phyloP scores from a whole-genome alignment of 2,329 filamentous ascomycete genomes.

The Cladosporium colombiae region DNA sequence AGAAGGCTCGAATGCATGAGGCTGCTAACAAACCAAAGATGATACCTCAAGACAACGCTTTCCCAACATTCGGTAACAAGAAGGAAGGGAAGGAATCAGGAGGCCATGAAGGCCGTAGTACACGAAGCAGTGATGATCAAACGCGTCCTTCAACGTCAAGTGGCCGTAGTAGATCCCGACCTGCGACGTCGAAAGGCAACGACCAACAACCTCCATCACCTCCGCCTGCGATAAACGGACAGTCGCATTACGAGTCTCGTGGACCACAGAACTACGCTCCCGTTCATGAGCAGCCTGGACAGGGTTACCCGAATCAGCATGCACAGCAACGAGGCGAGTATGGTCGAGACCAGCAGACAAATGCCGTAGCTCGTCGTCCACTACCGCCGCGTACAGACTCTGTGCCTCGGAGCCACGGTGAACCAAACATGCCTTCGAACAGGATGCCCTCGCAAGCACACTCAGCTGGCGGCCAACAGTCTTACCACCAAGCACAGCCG shows the following conservation, averaged over 20 bases:
- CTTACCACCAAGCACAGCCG: neutral
- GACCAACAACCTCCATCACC: constrained; percentile 16
- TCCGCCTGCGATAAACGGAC: neutral
- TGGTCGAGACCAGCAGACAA: neutral
- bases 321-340: neutral
- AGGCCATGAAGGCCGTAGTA: constrained; percentile 22
- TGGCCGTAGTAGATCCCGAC: constrained; percentile 13
- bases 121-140: constrained; percentile 26
- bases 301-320: constrained; percentile 25
- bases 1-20: constrained; percentile 35
- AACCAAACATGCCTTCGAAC: neutral
- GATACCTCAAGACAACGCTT: constrained; percentile 48
- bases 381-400: neutral
- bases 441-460: neutral
- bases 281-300: constrained; percentile 11
- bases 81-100: constrained; percentile 30
- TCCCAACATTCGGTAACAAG: constrained; percentile 47
- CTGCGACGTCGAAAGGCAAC: constrained; percentile 19
- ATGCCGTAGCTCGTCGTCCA: neutral
- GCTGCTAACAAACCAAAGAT: constrained; percentile 32
- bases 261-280: constrained; percentile 20
- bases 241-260: neutral
- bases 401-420: neutral
- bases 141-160: constrained; percentile 21
- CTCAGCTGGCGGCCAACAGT: neutral